phyloP scores from a whole-genome alignment of 176 grass and related monocot species.

The Urochloa ruziziensis region DNA sequence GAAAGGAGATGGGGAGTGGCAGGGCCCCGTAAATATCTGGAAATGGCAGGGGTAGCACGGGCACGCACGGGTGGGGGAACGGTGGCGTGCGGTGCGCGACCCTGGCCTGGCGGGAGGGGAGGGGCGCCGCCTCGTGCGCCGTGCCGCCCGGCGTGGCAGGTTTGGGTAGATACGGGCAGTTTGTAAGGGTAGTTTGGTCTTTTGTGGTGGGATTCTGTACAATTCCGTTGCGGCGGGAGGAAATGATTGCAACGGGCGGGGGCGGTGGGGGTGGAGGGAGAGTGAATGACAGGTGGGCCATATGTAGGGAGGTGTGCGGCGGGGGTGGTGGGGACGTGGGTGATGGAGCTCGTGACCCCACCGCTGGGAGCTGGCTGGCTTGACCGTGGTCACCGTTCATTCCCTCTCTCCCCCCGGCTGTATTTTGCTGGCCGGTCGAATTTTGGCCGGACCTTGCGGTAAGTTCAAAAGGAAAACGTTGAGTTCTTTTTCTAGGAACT shows the following conservation, averaged over 20 bases:
- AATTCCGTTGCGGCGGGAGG: neutral
- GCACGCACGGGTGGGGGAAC: neutral
- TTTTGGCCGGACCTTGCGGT: neutral
- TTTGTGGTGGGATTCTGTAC: fast-evolving
- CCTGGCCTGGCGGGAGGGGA: neutral
- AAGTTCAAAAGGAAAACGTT: too few species aligned
- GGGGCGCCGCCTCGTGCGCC: neutral
- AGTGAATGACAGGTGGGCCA: constrained; percentile 11
- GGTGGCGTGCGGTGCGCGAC: neutral
- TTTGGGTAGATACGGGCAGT: neutral
- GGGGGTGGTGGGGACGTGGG: neutral
- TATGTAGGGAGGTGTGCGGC: neutral
- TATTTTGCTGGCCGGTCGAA: neutral
- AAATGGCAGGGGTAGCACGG: neutral
- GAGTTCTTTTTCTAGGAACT: neutral
- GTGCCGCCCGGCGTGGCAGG: constrained; percentile 14
- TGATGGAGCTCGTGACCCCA: constrained; percentile 34
- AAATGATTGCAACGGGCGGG: neutral
- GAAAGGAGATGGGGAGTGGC: constrained; percentile 19
- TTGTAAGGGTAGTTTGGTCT: neutral
- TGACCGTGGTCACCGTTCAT: neutral
- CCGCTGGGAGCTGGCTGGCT: constrained; percentile 21
- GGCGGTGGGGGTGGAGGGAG: neutral
- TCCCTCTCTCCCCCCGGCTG: neutral
- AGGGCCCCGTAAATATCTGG: neutral